A percentile compares a stretch with the other conserved stretches of the same genome.
phyloP scores from a whole-genome alignment of 352 stramenopile genomes.

The Peronosclerospora sorghi region DNA sequence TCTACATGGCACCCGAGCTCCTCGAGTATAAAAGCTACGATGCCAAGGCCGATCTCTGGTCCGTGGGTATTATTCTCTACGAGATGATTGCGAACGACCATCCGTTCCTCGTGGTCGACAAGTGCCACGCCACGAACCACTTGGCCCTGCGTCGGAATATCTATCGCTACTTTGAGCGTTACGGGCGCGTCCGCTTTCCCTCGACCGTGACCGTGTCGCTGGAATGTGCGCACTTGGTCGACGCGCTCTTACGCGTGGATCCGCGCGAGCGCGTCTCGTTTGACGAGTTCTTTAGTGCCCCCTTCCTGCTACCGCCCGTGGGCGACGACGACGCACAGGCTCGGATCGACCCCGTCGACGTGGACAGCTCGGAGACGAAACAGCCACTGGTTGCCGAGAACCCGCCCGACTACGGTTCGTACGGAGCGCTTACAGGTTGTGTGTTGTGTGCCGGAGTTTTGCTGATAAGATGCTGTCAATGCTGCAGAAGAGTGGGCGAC shows the following conservation, averaged over 20 bases:
- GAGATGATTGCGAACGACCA: slow-evolving; percentile 79
- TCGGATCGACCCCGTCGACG: slow-evolving; percentile 9
- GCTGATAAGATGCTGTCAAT: too few relatives aligned
- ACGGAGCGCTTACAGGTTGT: too few relatives aligned
- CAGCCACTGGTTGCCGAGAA: slow-evolving; percentile 62
- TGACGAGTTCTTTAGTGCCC: slow-evolving; percentile 63
- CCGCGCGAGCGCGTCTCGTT: slow-evolving; percentile 62
- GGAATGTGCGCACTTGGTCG: slow-evolving; percentile 53
- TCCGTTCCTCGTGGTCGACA: slow-evolving; percentile 66
- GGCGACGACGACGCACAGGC: slow-evolving; percentile 18
- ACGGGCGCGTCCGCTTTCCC: slow-evolving; percentile 39
- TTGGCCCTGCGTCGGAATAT: slow-evolving; percentile 67
- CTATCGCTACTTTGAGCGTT: slow-evolving; percentile 59
- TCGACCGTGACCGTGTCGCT: slow-evolving; percentile 40
- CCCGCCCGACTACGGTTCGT: slow-evolving; percentile 47
- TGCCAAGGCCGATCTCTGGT: slow-evolving; percentile 73
- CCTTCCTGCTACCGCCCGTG: slow-evolving; percentile 48
- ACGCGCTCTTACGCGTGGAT: slow-evolving; percentile 47
- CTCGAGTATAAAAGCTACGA: slow-evolving; percentile 83
- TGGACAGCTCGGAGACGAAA: slow-evolving; percentile 42
- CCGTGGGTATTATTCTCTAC: slow-evolving; percentile 72
- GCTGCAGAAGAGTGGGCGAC: slow-evolving; percentile 49
- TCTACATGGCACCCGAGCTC: slow-evolving; percentile 74
- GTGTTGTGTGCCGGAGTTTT: background rate
- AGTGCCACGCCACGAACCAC: slow-evolving; percentile 68